phyloP scores from a whole-genome alignment of 2,329 filamentous ascomycete genomes.

The Ophiocordyceps unilateralis region DNA sequence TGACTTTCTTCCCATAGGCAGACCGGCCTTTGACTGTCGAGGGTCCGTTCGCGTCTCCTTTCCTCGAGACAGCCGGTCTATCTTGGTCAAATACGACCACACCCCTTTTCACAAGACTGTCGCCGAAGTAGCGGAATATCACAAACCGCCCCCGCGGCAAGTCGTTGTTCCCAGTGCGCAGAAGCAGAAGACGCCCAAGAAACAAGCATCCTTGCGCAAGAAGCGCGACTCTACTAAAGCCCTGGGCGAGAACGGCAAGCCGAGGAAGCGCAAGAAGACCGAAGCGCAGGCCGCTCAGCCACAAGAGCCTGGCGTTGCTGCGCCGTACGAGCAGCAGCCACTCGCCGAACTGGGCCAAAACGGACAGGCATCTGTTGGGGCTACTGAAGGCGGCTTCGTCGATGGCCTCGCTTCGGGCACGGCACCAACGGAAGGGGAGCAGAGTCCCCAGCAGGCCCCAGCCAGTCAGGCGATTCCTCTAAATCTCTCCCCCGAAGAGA shows the following conservation, averaged over 20 bases:
- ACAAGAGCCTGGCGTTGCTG: slow-evolving; percentile 3
- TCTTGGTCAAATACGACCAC: slow-evolving; percentile 38
- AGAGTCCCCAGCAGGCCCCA: slow-evolving; percentile 3
- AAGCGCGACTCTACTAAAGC: slow-evolving; percentile 8
- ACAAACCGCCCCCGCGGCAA: slow-evolving; percentile 25
- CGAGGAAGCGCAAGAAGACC: slow-evolving; percentile 12
- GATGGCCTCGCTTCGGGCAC: not conserved
- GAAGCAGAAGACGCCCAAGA: slow-evolving; percentile 12
- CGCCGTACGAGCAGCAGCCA: not conserved
- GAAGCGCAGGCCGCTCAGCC: slow-evolving; percentile 5
- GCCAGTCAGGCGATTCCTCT: slow-evolving; percentile 10
- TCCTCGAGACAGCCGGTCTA: slow-evolving; percentile 24
- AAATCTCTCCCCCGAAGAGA: slow-evolving; percentile 25
- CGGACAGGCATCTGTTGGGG: slow-evolving; percentile 2
- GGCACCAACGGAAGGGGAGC: slow-evolving; percentile 1
- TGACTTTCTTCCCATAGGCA: slow-evolving; percentile 17
- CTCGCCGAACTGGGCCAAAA: not conserved
- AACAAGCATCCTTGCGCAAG: slow-evolving; percentile 11
- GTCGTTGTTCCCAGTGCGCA: slow-evolving; percentile 9
- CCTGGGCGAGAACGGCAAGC: slow-evolving; percentile 9
- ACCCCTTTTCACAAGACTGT: slow-evolving; percentile 40
- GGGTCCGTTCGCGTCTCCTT: slow-evolving; percentile 33
- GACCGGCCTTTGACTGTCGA: slow-evolving; percentile 42
- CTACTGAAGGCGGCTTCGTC: slow-evolving; percentile 1
- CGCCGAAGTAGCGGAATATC: slow-evolving; percentile 26